A percentile compares a stretch with the other conserved stretches of the same genome.
Evolutionary conservation across 2,329 filamentous ascomycete genomes (phyloP).

Genomic region (Myriosclerotinia curreyana): DNA sequence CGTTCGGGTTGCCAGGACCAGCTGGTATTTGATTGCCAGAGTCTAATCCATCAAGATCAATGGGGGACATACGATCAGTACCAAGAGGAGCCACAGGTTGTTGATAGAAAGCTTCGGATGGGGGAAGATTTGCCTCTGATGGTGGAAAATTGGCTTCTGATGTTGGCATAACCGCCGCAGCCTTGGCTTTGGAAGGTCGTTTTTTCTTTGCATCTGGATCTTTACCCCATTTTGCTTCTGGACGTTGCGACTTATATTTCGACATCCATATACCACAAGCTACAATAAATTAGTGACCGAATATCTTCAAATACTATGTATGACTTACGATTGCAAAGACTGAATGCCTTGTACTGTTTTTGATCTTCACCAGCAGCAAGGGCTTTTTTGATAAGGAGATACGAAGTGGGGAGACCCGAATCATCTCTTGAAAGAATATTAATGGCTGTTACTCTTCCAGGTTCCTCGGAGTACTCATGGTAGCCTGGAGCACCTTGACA

Average conservation of each 20-base stretch:
- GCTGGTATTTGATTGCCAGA: slow-evolving; percentile 4
- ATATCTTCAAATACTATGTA: neutral
- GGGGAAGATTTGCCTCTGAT: slow-evolving; percentile 41
- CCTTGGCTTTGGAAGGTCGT: slow-evolving; percentile 38
- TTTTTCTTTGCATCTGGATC: slow-evolving; percentile 51
- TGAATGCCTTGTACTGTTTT: slow-evolving; percentile 64
- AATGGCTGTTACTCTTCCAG: slow-evolving; percentile 71
- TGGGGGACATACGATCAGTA: slow-evolving; percentile 14
- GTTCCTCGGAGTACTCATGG: slow-evolving; percentile 68
- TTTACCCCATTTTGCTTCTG: slow-evolving; percentile 72
- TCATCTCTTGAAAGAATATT: slow-evolving; percentile 62
- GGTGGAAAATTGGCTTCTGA: slow-evolving; percentile 45
- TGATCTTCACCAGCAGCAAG: slow-evolving; percentile 61
- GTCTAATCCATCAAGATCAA: slow-evolving; percentile 15
- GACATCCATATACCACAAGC: slow-evolving; percentile 92
- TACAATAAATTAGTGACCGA: slow-evolving; percentile 40
- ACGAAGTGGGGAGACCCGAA: slow-evolving; percentile 60
- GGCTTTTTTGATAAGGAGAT: slow-evolving; percentile 76
- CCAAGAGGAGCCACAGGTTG: slow-evolving; percentile 2
- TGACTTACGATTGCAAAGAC: slow-evolving; percentile 81
- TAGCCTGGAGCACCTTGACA: slow-evolving; percentile 66
- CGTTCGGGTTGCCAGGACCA: slow-evolving; percentile 9
- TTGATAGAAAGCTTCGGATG: slow-evolving; percentile 30
- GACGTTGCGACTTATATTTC: slow-evolving; percentile 82
- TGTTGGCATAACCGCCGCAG: slow-evolving; percentile 19